Conservation (phyloP, 75 land plant genomes). For the Pseudotsuga menziesii region DNA sequence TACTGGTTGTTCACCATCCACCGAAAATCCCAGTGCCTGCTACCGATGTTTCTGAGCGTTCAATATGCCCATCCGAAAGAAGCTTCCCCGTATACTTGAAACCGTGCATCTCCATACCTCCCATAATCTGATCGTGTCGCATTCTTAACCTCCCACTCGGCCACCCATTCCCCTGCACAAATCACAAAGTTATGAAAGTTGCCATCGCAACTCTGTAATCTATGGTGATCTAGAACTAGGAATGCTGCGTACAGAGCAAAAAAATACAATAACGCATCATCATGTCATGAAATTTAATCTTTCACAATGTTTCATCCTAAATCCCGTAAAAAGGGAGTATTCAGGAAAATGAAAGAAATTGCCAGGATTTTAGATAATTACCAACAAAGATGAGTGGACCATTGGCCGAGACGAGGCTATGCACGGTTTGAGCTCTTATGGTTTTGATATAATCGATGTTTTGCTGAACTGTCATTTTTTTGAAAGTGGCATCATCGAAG, state of each 20-base stretch:
- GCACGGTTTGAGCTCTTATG: slow-evolving; percentile 21
- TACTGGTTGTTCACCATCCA: slow-evolving; percentile 57
- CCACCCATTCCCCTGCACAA: slow-evolving; percentile 61
- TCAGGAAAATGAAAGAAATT: too few relatives aligned
- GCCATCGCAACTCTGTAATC: too few relatives aligned
- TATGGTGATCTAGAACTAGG: too few relatives aligned
- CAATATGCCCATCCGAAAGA: slow-evolving; percentile 82
- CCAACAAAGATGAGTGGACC: slow-evolving; percentile 68
- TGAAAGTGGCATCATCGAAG: slow-evolving; percentile 25
- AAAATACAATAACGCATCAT: too few relatives aligned
- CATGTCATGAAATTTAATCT: too few relatives aligned
- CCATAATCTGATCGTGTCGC: slow-evolving; percentile 43
- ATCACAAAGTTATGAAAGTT: too few relatives aligned
- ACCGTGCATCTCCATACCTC: slow-evolving; percentile 51
- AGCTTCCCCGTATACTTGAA: slow-evolving; percentile 56
- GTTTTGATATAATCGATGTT: slow-evolving; percentile 54
- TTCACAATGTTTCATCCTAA: too few relatives aligned
- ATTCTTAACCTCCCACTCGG: slow-evolving; percentile 39
- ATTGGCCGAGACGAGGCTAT: slow-evolving; percentile 16
- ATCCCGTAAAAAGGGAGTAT: neutral
- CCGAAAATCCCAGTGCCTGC: slow-evolving; percentile 50
- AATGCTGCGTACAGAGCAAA: too few relatives aligned
- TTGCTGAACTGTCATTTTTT: slow-evolving; percentile 44
- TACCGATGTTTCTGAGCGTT: slow-evolving; percentile 27
- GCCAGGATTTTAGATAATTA: slow-evolving; percentile 11